These are phyloP conservation scores for Phytophthora meadii DNA, from an alignment of 352 stramenopile genomes.

Conservation along the genomic window DNA sequence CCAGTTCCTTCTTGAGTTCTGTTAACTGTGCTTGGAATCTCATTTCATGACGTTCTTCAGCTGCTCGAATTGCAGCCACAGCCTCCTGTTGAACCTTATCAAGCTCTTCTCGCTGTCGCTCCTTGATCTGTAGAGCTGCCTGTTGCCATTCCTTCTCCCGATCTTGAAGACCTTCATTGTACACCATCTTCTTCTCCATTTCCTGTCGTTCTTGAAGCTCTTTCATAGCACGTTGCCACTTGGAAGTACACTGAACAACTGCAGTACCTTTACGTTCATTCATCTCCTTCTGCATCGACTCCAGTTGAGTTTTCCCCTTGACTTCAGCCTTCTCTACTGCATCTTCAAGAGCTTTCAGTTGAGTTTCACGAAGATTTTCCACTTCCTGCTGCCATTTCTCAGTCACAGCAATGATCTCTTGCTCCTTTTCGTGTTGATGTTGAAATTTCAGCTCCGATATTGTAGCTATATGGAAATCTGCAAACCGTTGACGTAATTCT, in stretches of 20 bases:
- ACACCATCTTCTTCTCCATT: slow-evolving; percentile 64
- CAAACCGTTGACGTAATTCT: slow-evolving; percentile 23
- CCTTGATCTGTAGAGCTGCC: slow-evolving; percentile 74
- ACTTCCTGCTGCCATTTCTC: slow-evolving; percentile 50
- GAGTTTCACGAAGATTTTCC: slow-evolving; percentile 22
- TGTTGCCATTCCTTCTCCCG: slow-evolving; percentile 82
- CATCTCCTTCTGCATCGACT: slow-evolving; percentile 64
- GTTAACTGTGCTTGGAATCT: slow-evolving; percentile 47
- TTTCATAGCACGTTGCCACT: slow-evolving; percentile 75
- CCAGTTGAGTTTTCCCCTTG: slow-evolving; percentile 44
- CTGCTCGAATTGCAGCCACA: slow-evolving; percentile 66
- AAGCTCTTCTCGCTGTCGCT: slow-evolving; percentile 75
- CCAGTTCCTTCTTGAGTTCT: slow-evolving; percentile 40
- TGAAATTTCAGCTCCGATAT: not conserved
- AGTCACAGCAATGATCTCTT: slow-evolving; percentile 30
- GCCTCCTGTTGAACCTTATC: slow-evolving; percentile 64
- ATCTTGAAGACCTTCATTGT: slow-evolving; percentile 70
- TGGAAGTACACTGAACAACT: slow-evolving; percentile 68
- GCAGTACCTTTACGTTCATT: slow-evolving; percentile 65
- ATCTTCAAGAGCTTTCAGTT: slow-evolving; percentile 46
- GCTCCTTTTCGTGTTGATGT: slow-evolving; percentile 39
- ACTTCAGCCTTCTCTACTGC: slow-evolving; percentile 41
- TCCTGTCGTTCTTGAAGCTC: slow-evolving; percentile 72
- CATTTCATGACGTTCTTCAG: slow-evolving; percentile 70
- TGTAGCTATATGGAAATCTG: slow-evolving; percentile 3